Percentiles rank a stretch among this genome's conserved stretches.
These are phyloP conservation scores for Achlya hypogyna DNA, from an alignment of 352 stramenopile genomes.

Conservation along the genomic window DNA sequence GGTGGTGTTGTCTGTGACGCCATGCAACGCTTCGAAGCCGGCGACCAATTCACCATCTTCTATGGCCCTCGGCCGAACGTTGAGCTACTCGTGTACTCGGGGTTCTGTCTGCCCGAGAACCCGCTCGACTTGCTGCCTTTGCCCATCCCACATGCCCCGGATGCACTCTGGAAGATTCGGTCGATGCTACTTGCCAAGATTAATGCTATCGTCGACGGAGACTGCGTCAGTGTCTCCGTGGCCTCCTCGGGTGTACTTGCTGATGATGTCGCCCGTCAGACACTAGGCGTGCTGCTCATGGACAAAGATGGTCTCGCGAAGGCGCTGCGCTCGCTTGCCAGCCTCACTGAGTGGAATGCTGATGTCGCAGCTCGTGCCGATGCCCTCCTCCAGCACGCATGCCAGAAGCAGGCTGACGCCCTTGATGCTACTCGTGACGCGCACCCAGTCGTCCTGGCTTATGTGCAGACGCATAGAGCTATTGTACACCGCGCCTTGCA, in stretches of 20 bases:
- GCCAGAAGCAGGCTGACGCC: not conserved
- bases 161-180: conserved; percentile 34
- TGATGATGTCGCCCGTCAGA: not conserved
- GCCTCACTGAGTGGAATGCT: not conserved
- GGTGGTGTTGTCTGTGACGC: conserved; percentile 33
- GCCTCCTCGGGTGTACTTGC: conserved; percentile 17
- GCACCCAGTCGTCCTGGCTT: too few species aligned
- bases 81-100: conserved; percentile 45
- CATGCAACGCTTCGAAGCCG: conserved; percentile 26
- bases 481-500: too few species aligned
- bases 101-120: conserved; percentile 41
- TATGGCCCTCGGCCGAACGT: conserved; percentile 49
- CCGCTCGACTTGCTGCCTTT: conserved; percentile 22
- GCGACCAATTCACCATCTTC: conserved; percentile 50
- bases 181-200: conserved; percentile 28
- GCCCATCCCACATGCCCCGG: too few species aligned
- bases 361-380: not conserved
- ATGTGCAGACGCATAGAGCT: too few species aligned
- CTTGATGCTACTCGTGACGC: not conserved
- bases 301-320: conserved; percentile 4
- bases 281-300: not conserved
- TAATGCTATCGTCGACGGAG: conserved; percentile 17
- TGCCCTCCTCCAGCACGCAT: not conserved
- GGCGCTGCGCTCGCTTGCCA: not conserved
- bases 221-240: conserved; percentile 24